Percentiles rank a stretch among this genome's conserved stretches.
Evolutionary conservation across 2,329 filamentous ascomycete species (phyloP).

Genomic region (Phyllosticta paracitricarpa): DNA sequence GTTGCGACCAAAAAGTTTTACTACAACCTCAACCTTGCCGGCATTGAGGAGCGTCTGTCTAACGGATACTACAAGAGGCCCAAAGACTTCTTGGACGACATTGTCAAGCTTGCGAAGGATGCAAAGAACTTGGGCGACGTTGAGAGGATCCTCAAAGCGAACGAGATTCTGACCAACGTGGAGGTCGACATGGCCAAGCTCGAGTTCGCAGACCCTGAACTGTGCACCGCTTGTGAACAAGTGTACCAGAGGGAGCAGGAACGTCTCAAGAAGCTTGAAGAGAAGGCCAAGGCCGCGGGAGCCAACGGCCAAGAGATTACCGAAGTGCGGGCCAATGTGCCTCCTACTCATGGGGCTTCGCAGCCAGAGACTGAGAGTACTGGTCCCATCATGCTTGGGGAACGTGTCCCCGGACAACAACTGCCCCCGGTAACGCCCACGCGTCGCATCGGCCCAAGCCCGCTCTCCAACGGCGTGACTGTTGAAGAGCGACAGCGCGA

Average conservation of each 20-base stretch:
- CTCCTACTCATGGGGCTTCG: slow-evolving; percentile 30
- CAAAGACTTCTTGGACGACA: slow-evolving; percentile 80
- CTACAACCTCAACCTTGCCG: slow-evolving; percentile 88
- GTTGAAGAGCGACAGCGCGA: slow-evolving; percentile 18
- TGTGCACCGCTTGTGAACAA: slow-evolving; percentile 66
- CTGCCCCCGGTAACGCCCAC: slow-evolving; percentile 37
- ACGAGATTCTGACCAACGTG: slow-evolving; percentile 85
- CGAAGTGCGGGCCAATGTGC: slow-evolving; percentile 30
- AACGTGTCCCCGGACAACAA: slow-evolving; percentile 46
- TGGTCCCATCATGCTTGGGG: slow-evolving; percentile 48
- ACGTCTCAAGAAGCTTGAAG: slow-evolving; percentile 52
- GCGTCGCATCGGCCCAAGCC: slow-evolving; percentile 48
- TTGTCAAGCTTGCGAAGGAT: slow-evolving; percentile 76
- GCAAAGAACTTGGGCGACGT: slow-evolving; percentile 73
- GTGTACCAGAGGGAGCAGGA: slow-evolving; percentile 60
- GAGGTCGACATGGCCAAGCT: slow-evolving; percentile 83
- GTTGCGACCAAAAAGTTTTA: slow-evolving; percentile 72
- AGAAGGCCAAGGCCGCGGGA: slow-evolving; percentile 26
- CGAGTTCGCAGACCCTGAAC: slow-evolving; percentile 51
- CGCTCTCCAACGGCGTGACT: slow-evolving; percentile 51
- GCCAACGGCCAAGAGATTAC: slow-evolving; percentile 32
- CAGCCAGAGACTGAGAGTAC: slow-evolving; percentile 21
- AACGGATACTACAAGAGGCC: slow-evolving; percentile 94
- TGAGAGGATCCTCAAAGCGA: slow-evolving; percentile 74
- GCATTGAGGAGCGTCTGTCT: slow-evolving; percentile 90